Evolutionary conservation across 176 grass and related monocot genomes (phyloP), one percentile per base, ranked within the genome.

Genomic region (Oryza punctata): DNA sequence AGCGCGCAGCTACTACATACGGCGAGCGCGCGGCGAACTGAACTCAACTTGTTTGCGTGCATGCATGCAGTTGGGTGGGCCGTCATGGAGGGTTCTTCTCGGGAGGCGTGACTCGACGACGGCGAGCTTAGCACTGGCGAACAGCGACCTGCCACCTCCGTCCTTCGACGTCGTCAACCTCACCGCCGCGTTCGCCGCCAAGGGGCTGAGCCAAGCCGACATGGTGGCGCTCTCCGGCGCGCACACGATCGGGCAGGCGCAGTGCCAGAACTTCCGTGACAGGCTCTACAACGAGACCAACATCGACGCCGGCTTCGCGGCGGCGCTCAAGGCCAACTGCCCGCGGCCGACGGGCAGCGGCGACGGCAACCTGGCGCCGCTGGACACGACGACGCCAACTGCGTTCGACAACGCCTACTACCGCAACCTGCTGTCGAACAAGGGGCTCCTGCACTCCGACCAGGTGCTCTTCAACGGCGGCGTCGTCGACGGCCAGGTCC

Each of bases 271-370:
- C 54, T 92, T 92, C 45, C 38, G 83, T 21, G 57, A 32, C 15
- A 84, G 87, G 57, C 79, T 92, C 75, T 92, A 92, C 83, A 92
- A 89, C 63, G 90, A 92, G 50, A 87, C 90, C 24, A 86, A 87
- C 83, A 87, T 92, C 46, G 28, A 87, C 47, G 13, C 90, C 3
- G 63, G 50, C 5, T 92, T 87, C 24, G 90, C 90, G n/a, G 23
- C 75, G 25, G 44, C 87, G 38, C 47, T 89, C 30, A 77, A 32
- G 75, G 75, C 41, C 18, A 92, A 69, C 84, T 92, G 90, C 65
- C 90, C 87, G 0, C 33, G 2, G 29, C 65, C 67, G 12, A 57
- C 73, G 3, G 59, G 70, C 37, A 43, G 54, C 35, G 83, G 87
- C 46, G 86, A 89, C 69, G 27, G 8, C 40, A 92, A 76, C 79